phyloP scores from a whole-genome alignment of 352 stramenopile genomes.

The Achlya hypogyna region DNA sequence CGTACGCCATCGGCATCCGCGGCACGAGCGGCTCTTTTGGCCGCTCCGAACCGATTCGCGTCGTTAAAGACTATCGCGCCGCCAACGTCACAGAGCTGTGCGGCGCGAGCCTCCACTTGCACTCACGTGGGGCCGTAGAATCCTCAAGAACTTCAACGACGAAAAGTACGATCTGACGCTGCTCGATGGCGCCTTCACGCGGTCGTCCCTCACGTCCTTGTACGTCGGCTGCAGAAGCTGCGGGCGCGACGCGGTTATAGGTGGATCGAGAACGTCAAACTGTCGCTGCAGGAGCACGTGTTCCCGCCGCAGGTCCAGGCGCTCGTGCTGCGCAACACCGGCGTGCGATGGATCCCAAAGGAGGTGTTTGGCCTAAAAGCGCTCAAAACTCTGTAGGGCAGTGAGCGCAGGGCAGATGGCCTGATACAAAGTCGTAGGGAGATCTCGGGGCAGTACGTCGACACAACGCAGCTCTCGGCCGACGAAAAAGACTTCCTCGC shows the following conservation, averaged over 20 bases:
- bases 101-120: not conserved
- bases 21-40: not conserved
- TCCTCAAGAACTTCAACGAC: not conserved
- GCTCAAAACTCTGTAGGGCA: not conserved
- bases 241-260: not conserved
- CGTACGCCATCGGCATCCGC: not conserved
- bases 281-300: constrained; percentile 1
- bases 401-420: not conserved
- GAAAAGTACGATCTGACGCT: constrained; percentile 1
- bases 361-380: not conserved
- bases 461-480: not conserved
- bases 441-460: not conserved
- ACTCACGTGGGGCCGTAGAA: not conserved
- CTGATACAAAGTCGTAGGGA: not conserved
- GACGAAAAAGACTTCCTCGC: not conserved
- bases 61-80: not conserved
- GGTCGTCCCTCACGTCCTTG: not conserved
- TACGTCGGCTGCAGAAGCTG: not conserved
- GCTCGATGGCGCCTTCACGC: not conserved
- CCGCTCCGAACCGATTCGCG: not conserved
- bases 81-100: constrained; percentile 5
- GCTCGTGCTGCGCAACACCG: not conserved
- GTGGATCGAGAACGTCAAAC: constrained; percentile 6
- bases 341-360: not conserved
- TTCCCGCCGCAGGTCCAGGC: not conserved